Conservation (phyloP, 108 stramenopile species). For the Cyclostephanos invisitatus region DNA sequence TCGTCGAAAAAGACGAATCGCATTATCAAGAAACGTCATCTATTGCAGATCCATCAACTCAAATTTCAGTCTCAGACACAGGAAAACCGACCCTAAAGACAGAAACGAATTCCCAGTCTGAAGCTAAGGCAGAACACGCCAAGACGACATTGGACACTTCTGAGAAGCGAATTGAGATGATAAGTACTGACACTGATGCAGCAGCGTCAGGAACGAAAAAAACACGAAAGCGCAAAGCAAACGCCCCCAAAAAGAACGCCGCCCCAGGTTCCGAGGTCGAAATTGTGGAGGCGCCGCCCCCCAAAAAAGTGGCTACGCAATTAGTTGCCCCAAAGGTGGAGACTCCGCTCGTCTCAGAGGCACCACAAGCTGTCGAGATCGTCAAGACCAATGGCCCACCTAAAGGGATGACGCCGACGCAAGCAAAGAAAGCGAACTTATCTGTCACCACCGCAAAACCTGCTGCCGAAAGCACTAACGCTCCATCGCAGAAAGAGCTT, state of each 20-base stretch:
- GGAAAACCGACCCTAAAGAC: conserved; percentile 7
- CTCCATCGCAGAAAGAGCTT: conserved; percentile 21
- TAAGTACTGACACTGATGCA: background rate
- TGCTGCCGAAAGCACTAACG: background rate
- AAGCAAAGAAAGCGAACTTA: conserved; percentile 4
- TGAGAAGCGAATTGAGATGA: background rate
- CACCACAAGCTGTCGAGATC: background rate
- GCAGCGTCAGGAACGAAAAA: conserved; percentile 17
- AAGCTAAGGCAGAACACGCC: conserved; percentile 8
- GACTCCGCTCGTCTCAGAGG: background rate
- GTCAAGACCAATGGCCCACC: background rate
- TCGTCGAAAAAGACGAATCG: background rate
- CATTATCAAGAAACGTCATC: background rate
- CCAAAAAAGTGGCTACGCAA: conserved; percentile 17
- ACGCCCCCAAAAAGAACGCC: conserved; percentile 33
- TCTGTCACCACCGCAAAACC: conserved; percentile 4
- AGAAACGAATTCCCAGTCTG: conserved; percentile 2
- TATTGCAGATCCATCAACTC: background rate
- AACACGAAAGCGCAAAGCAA: conserved; percentile 41
- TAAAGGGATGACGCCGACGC: background rate
- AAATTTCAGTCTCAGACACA: background rate
- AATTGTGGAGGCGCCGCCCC: conserved; percentile 15
- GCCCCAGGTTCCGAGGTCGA: background rate
- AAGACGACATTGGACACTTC: background rate
- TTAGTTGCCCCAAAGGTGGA: background rate